These are phyloP conservation scores for Candida insectorum DNA, from an alignment of 805 yeast genomes.

Conservation along the genomic window DNA sequence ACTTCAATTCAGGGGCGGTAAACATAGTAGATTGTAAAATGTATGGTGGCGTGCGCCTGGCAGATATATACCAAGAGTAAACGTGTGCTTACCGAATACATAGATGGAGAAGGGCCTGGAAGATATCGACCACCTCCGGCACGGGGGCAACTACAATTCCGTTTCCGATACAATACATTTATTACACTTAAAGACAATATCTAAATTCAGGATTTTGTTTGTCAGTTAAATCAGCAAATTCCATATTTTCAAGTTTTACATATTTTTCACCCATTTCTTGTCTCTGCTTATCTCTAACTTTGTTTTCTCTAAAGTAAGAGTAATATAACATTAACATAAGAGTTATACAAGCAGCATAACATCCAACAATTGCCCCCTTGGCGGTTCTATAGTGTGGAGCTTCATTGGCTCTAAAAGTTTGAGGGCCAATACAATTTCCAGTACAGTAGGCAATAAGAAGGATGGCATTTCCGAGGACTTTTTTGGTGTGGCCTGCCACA, in stretches of 20 bases:
- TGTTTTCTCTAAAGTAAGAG: constrained; percentile 31
- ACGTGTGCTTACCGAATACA: too few relatives aligned
- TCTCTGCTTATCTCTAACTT: constrained; percentile 24
- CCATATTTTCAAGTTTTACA: constrained; percentile 34
- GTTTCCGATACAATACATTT: too few relatives aligned
- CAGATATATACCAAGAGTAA: too few relatives aligned
- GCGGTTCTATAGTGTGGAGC: constrained; percentile 45
- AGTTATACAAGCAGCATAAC: constrained; percentile 21
- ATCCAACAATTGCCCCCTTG: constrained; percentile 33
- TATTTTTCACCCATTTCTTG: constrained; percentile 7
- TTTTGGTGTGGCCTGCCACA: constrained; percentile 57
- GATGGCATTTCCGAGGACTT: constrained; percentile 43
- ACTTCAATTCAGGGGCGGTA: neutral
- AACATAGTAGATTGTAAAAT: too few relatives aligned
- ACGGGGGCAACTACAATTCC: too few relatives aligned
- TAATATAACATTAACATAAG: constrained; percentile 21
- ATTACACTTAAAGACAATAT: constrained; percentile 33
- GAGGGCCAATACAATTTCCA: constrained; percentile 57
- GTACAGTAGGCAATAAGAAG: constrained; percentile 47
- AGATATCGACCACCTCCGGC: too few relatives aligned
- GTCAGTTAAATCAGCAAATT: constrained; percentile 52
- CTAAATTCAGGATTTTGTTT: constrained; percentile 52
- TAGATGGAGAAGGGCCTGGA: too few relatives aligned
- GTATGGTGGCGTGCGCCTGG: neutral
- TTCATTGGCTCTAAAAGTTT: constrained; percentile 40